phyloP scores from a whole-genome alignment of 768 basidiomycete genomes.

The Boletales sp. region DNA sequence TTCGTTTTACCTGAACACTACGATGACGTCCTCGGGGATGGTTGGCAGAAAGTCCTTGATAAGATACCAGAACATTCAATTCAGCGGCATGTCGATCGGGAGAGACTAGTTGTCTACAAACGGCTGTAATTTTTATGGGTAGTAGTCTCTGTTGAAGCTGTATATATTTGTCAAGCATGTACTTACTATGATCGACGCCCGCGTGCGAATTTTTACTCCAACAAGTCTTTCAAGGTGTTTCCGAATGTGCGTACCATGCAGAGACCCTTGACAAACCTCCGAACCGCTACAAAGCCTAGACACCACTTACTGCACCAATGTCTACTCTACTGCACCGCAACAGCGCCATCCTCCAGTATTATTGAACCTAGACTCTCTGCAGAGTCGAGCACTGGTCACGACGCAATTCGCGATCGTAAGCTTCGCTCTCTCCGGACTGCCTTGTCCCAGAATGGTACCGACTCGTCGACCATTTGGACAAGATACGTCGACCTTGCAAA shows the following conservation, averaged over 20 bases:
- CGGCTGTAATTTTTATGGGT: neutral
- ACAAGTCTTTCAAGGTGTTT: neutral
- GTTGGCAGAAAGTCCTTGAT: conserved; percentile 54
- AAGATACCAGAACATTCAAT: conserved; percentile 45
- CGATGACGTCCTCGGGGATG: conserved; percentile 42
- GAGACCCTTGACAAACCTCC: conserved; percentile 20
- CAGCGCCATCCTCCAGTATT: neutral
- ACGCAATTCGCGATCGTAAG: conserved; percentile 22
- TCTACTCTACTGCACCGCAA: neutral
- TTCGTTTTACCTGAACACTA: conserved; percentile 58
- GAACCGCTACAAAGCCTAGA: conserved; percentile 8
- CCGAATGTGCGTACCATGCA: conserved; percentile 22
- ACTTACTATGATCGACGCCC: neutral
- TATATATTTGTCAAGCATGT: no score
- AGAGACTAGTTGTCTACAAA: conserved; percentile 44
- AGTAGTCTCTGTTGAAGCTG: no score
- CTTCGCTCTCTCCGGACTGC: conserved; percentile 24
- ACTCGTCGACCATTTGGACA: conserved; percentile 58
- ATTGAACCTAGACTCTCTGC: conserved; percentile 3
- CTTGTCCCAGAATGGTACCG: conserved; percentile 30
- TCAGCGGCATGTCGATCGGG: conserved; percentile 42
- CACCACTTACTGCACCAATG: conserved; percentile 5
- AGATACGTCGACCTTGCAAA: conserved; percentile 57
- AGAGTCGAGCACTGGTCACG: conserved; percentile 5
- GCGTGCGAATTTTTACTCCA: conserved; percentile 15